Conservation (phyloP, 2,329 filamentous ascomycete genomes). For the Scopulariopsis brevicaulis region DNA sequence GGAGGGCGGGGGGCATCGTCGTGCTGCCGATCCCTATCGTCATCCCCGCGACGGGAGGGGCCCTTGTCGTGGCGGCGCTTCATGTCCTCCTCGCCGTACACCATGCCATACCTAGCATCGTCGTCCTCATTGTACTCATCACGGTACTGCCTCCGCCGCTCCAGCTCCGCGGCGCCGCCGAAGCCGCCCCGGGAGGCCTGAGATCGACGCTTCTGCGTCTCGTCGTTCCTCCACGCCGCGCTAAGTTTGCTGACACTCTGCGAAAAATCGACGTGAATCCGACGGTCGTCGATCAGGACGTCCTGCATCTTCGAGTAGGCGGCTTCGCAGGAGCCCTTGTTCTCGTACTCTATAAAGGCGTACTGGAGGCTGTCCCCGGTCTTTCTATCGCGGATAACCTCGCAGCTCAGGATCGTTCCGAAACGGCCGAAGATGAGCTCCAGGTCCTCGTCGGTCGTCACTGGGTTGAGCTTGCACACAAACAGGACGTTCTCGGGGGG, state of each 20-base stretch:
- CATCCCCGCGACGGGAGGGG: conserved; percentile 16
- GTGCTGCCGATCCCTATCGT: conserved; percentile 10
- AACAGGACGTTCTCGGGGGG: conserved; percentile 96
- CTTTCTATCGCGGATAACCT: conserved; percentile 88
- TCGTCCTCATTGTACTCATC: conserved; percentile 39
- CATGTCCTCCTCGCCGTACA: conserved; percentile 67
- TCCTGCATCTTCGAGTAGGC: conserved; percentile 99
- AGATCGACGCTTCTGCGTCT: conserved; percentile 66
- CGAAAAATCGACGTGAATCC: conserved; percentile 97
- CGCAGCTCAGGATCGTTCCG: conserved; percentile 87
- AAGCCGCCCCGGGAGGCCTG: conserved; percentile 60
- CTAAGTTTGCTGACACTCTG: conserved; percentile 86
- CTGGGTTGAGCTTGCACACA: conserved; percentile 95
- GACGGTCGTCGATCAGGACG: conserved; percentile 90
- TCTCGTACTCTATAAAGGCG: conserved; percentile 93
- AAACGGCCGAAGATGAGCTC: conserved; percentile 96
- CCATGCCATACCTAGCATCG: conserved; percentile 53
- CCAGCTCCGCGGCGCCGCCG: conserved; percentile 77
- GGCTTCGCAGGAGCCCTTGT: conserved; percentile 84
- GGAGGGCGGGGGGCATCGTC: not conserved
- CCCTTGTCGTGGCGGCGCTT: conserved; percentile 33
- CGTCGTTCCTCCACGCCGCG: conserved; percentile 77
- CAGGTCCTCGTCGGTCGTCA: conserved; percentile 88
- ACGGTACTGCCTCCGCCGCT: conserved; percentile 85
- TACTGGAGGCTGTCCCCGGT: conserved; percentile 95